Base-by-base conservation (phyloP, 2,329 filamentous ascomycete species). In the Xylaria sp. region DNA sequence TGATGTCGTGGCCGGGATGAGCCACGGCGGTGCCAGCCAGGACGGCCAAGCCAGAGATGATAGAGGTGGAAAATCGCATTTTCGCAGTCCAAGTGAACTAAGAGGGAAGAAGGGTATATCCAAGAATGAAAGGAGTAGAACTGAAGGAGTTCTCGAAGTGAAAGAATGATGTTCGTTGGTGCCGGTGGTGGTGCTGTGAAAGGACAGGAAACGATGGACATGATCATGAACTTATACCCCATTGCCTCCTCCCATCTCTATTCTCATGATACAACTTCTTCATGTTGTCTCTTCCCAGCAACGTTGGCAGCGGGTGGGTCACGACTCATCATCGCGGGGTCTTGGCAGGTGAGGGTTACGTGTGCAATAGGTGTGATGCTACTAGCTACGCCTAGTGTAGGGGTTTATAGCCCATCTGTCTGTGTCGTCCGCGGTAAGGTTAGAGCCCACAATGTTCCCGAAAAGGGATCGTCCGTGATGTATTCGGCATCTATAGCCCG, bases 1-100 rank as follows among this genome's bases (percentile, higher is more conserved):
- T 68, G 38, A 78, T 56, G 47, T 81, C 73, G 56, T 81, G 78
- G 55, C 79, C 79, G 1, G 78, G 79, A 54, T 83, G 77, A 18
- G 76, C 76, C 17, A 61, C 29, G 40, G 43, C 63, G 44, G 44
- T 47, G 49, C 54, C 49, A n/a, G 63, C 50, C 2, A 64, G 50
- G 4, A 63, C n/a, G 49, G 63, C 56, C 37, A 66, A 29, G 52
- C 51, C 58, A 20, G 62, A 51, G 40, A 61, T 37, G 38, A 66
- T 46, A 42, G 59, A 57, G 34, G 45, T 54, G 39, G 52, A 49
- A 60, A 68, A 67, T 45, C 48, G 62, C 66, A 69, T 69, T 24
- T 53, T 63, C 58, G 37, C 38, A 44, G n/a, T 24, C 46, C 11
- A 7, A 34, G n/a, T 37, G 13, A 19, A n/a, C n/a, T n/a, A n/a